Base-by-base conservation (phyloP, 495 filamentous ascomycete species). In the Hypoxylon fragiforme region DNA sequence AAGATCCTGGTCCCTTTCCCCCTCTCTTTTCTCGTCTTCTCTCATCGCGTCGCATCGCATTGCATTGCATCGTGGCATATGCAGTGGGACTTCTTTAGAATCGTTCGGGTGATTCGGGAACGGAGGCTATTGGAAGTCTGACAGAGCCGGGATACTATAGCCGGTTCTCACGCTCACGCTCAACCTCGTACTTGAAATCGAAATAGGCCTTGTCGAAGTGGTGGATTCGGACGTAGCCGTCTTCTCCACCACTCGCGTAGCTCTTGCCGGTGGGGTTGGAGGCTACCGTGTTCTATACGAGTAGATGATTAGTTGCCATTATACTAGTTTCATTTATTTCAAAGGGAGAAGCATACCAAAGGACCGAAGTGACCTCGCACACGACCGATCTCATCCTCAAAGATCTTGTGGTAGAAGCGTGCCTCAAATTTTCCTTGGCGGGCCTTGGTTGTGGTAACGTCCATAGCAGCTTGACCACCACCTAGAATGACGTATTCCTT, bases 401-500 rank as follows among this genome's bases (percentile, higher is more conserved):
- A 97, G 64, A 98, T 84, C 79, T 92, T 96, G 83, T 98, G 94
- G 80, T 95, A 98, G 81, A 98, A 97, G 43, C 94, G 83, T 18
- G 94, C 95, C 72, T 98, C 94, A 79, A 98, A 98, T 74, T 97
- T 97, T 72, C 94, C 94, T 74, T 97, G 94, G 40, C 94, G 82
- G 8, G 89, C 84, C 20, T 85, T 86, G 32, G 94, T 98, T 13
- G 89, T 95, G n/a, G 94, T 98, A 70, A 98, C 94, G 72, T 97
- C 94, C 90, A 96, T 96, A 63, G 94, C 94, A 49, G 92, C 94
- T 74, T 98, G 94, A 52, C 94, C 94, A 79, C 94, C 94, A 55
- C 94, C 94, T 15, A 98, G 86, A 66, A 98, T 94, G 35, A 97
- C 91, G 65, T 89, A 98, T 64, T 96, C 91, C 75, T 97, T 97